Base-by-base conservation (phyloP, 78 protist species). In the Capsaspora owczarzaki region DNA sequence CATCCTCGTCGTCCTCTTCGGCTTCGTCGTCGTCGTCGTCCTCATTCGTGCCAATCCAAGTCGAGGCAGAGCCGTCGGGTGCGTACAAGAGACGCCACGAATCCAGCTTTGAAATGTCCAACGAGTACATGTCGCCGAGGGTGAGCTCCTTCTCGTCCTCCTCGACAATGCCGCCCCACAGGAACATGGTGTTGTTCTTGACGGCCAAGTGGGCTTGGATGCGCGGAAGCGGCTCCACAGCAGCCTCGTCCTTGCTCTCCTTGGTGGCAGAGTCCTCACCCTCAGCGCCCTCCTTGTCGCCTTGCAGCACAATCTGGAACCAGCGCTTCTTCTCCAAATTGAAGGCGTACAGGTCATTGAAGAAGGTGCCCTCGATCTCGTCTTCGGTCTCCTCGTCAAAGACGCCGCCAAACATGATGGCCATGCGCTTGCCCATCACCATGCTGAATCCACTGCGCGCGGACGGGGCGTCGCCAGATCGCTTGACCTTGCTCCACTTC, bases 101-200 rank as follows among this genome's bases (percentile, higher is more conserved):
- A 22, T 80, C 84, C 33, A 66, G n/a, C 47, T 41, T 42, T 61
- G 44, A 47, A 25, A 80, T 41, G 78, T 80, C 72, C 25, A 80
- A 42, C 60, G 44, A 0, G 38, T 33, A 80, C 69, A 80, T 2
- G 68, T 80, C 84, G 41, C 37, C 42, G 38, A 80, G 60, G 22
- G 84, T 80, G 29, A 80, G 33, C 51, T 80, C 84, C 1, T n/a
- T 42, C 46, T 33, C 41, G 41, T 47, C 84, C 14, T 1, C 27
- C 60, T 80, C 84, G 25, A 69, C 46, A 27, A 66, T 56, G 31
- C 84, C 84, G n/a, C 84, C 84, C 31, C 22, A 61, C 33, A 79
- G 2, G 74, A 37, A 79, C 31, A 61, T 3, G 51, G 14, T 29
- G 76, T 79, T 56, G 38, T 51, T 51, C 16, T 14, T 2, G 3